phyloP scores from a whole-genome alignment of 805 yeast genomes.

The Candida boleticola region DNA sequence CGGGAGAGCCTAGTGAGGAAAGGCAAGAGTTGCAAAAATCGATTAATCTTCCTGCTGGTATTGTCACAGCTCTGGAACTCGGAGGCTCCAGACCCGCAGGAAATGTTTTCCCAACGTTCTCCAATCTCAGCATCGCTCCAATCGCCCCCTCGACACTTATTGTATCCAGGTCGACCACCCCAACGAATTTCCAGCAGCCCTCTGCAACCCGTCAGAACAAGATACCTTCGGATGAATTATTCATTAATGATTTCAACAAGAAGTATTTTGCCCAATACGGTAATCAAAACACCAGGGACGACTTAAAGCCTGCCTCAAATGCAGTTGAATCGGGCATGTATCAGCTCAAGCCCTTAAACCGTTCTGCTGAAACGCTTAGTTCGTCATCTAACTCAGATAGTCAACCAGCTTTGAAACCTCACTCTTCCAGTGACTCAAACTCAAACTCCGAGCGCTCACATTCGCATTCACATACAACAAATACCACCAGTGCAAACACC shows the following conservation, averaged over 20 bases:
- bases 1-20: not conserved
- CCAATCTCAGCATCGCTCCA: not conserved
- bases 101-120: not conserved
- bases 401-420: not conserved
- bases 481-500: not conserved
- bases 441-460: not conserved
- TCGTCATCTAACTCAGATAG: constrained; percentile 13
- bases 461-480: constrained; percentile 1
- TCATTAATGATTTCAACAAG: constrained; percentile 21
- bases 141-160: not conserved
- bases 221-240: not conserved
- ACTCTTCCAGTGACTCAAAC: not conserved
- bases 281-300: not conserved
- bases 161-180: not conserved
- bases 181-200: not conserved
- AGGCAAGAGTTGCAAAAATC: not conserved
- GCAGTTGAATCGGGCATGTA: constrained; percentile 17
- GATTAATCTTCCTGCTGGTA: not conserved
- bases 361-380: constrained; percentile 32
- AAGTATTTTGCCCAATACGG: constrained; percentile 15
- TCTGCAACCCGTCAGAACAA: not conserved
- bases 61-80: not conserved
- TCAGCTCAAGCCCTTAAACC: constrained; percentile 28
- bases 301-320: constrained; percentile 8
- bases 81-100: not conserved